Percentiles rank a stretch among this genome's conserved stretches.
Evolutionary conservation across 2,329 filamentous ascomycete species (phyloP).

Genomic region (Cladosporium sp.): DNA sequence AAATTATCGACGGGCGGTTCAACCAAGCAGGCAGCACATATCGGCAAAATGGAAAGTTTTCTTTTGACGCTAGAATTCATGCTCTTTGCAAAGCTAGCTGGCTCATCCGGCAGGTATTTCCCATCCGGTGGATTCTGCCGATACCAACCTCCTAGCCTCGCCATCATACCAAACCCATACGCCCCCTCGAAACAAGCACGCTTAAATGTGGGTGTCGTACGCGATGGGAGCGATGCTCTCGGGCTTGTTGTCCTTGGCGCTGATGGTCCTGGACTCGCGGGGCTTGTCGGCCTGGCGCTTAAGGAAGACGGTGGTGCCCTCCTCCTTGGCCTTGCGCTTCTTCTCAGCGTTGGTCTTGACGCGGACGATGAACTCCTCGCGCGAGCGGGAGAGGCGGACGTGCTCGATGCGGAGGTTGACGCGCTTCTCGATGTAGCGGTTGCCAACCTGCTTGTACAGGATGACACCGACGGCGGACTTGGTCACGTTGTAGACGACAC

Average conservation of each 20-base stretch:
- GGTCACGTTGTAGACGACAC: slow-evolving; percentile 73
- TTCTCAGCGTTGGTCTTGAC: slow-evolving; percentile 94
- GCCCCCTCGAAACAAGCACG: slow-evolving; percentile 13
- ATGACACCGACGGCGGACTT: slow-evolving; percentile 97
- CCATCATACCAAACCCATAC: slow-evolving; percentile 10
- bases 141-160: slow-evolving; percentile 12
- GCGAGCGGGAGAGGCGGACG: slow-evolving; percentile 86
- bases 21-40: neutral
- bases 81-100: slow-evolving; percentile 12
- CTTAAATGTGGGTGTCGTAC: slow-evolving; percentile 98
- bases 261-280: slow-evolving; percentile 73
- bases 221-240: slow-evolving; percentile 87
- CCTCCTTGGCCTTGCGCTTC: slow-evolving; percentile 87
- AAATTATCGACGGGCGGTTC: too few relatives aligned
- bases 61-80: slow-evolving; percentile 13
- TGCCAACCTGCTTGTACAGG: slow-evolving; percentile 99
- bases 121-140: slow-evolving; percentile 11
- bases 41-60: slow-evolving; percentile 10
- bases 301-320: slow-evolving; percentile 80
- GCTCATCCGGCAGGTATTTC: slow-evolving; percentile 12
- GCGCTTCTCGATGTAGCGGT: slow-evolving; percentile 99
- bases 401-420: slow-evolving; percentile 99
- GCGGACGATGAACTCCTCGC: slow-evolving; percentile 92
- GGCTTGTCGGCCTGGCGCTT: slow-evolving; percentile 84
- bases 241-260: slow-evolving; percentile 72